Conservation (phyloP, 495 filamentous ascomycete genomes). For the Viridothelium virens region DNA sequence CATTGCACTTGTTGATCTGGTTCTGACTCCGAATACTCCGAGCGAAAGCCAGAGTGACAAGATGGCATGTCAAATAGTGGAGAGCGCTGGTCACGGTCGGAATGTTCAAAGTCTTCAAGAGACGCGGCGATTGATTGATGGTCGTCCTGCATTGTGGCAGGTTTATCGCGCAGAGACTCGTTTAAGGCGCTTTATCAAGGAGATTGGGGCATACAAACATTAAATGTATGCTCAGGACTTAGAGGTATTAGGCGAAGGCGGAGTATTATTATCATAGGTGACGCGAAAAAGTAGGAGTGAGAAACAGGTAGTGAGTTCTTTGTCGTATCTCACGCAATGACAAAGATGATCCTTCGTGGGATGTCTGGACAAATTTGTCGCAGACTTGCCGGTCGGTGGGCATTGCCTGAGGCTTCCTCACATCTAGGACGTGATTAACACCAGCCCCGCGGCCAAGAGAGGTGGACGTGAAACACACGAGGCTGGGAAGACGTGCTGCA, state of each 20-base stretch:
- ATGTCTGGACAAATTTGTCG: background rate
- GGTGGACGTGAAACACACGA: constrained; percentile 9
- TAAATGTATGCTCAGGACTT: background rate
- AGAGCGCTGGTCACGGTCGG: constrained; percentile 39
- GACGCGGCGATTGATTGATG: constrained; percentile 65
- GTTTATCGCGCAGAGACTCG: background rate
- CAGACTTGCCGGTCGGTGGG: background rate
- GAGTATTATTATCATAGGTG: background rate
- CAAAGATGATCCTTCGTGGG: background rate
- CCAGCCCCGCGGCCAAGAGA: background rate
- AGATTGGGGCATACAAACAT: background rate
- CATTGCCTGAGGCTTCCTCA: background rate
- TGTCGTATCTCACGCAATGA: background rate
- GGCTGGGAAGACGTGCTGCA: constrained; percentile 2
- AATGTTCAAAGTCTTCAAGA: constrained; percentile 66
- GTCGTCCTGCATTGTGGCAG: constrained; percentile 3
- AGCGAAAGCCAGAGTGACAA: constrained; percentile 67
- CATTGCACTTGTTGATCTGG: constrained; percentile 42
- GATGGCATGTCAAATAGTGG: constrained; percentile 57
- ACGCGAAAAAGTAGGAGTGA: too few species aligned
- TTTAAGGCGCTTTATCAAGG: background rate
- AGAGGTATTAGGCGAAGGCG: background rate
- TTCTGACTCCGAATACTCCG: constrained; percentile 31
- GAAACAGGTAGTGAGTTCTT: too few species aligned
- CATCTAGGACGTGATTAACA: background rate